Evolutionary conservation across 306 rosid species (phyloP), one percentile per base, ranked within the genome.

Genomic region (Sicyos baderoa): DNA sequence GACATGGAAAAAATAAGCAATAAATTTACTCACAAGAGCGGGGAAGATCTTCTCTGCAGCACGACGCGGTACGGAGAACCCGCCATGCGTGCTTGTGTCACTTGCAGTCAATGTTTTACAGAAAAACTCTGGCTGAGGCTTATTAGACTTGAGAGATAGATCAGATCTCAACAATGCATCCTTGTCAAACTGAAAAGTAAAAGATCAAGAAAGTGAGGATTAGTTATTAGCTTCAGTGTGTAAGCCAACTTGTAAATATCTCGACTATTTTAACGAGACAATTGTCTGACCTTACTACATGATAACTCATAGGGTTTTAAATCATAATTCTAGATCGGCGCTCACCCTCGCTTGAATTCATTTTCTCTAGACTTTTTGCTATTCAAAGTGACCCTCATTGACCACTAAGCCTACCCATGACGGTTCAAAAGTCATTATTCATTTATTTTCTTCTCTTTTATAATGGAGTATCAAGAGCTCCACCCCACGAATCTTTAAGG

Each of bases 41-140:
- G 99, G 99, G 72, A 93, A 93, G 70, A 93, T 93, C 84, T 93
- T 93, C 83, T 93, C 97, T 12, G 99, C 99, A 0, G 99, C 88
- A 21, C 99, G 95, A 42, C 99, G 99, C 9, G 97, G 99, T 29
- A 93, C 99, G 0, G 99, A 93, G 79, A 93, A 93, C 50, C 99
- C 97, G 29, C 99, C 99, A 79, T 93, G 99, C 65, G 99, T 93
- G 75, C 99, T 93, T 1, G 99, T 93, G 76, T 93, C 99, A 63
- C 99, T 93, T 3, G 99, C 94, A 0, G 99, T 93, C 80, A 93
- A 80, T 16, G 90, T 91, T 50, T 93, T 93, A 71, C 99, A 93
- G 83, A 93, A 93, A 71, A 93, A 93, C 66, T 93, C 99, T 0
- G 96, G 88, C 55, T 85, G 99, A 3, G 94, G 76, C 73, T 88